Percentiles rank a stretch among this genome's conserved stretches.
phyloP scores from a whole-genome alignment of 2,329 filamentous ascomycete species.

The Colletotrichum falcatum region DNA sequence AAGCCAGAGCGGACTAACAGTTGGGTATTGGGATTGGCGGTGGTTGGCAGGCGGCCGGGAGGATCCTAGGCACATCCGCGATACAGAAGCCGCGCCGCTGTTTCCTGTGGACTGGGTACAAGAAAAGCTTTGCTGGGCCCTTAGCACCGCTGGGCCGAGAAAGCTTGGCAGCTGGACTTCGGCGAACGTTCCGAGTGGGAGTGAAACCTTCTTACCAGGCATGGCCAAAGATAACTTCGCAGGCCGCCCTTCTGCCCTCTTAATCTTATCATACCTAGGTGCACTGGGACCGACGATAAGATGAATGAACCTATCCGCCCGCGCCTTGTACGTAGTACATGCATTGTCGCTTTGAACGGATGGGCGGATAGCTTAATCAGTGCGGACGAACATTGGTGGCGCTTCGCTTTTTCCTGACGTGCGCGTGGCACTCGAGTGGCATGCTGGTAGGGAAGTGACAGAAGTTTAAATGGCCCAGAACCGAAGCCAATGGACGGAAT shows the following conservation, averaged over 20 bases:
- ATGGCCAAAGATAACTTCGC: not conserved
- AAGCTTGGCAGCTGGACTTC: constrained; percentile 34
- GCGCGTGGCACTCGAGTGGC: constrained; percentile 3
- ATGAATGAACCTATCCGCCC: constrained; percentile 7
- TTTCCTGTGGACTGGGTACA: constrained; percentile 21
- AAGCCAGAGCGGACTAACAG: not conserved
- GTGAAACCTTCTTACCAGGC: not conserved
- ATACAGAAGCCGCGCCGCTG: constrained; percentile 12
- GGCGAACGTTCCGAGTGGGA: constrained; percentile 34
- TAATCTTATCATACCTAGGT: not conserved
- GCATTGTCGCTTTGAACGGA: not conserved
- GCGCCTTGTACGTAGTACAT: not conserved
- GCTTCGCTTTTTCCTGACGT: not conserved
- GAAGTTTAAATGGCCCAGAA: constrained; percentile 21
- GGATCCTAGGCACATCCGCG: constrained; percentile 9
- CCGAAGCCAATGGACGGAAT: constrained; percentile 16
- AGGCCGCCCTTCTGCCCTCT: no score
- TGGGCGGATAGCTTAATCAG: not conserved
- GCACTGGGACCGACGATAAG: constrained; percentile 10
- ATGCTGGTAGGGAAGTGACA: constrained; percentile 22
- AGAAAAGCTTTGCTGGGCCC: constrained; percentile 7
- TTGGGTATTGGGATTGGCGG: not conserved
- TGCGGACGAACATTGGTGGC: not conserved
- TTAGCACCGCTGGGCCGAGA: constrained; percentile 13
- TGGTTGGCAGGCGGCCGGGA: constrained; percentile 14